Conservation (phyloP, 139 green algal genomes). For the Chlorella sp. region DNA sequence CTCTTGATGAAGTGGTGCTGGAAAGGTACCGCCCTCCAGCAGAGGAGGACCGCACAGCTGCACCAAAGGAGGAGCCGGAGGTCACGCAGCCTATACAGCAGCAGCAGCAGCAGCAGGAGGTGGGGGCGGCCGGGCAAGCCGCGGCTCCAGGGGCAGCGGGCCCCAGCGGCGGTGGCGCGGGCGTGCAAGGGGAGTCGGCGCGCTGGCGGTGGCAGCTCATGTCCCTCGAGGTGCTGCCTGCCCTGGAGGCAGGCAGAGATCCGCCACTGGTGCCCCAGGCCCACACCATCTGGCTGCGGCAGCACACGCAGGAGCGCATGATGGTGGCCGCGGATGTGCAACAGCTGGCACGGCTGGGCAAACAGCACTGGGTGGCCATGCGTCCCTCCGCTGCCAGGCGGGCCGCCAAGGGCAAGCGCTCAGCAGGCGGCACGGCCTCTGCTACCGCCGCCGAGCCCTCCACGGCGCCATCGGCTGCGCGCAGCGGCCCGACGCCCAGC, state of each 20-base stretch:
- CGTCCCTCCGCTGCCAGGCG: not conserved
- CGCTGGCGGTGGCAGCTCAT: constrained; percentile 7
- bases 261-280: not conserved
- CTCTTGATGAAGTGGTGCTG: constrained; percentile 4
- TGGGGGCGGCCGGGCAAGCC: not conserved
- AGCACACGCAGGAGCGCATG: constrained; percentile 29
- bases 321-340: constrained; percentile 25
- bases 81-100: not conserved
- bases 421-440: not conserved
- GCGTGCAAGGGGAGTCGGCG: not conserved
- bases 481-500: too few relatives aligned
- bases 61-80: not conserved
- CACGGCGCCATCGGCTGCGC: not conserved
- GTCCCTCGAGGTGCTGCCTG: constrained; percentile 3
- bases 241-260: not conserved
- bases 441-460: not conserved
- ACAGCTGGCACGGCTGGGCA: constrained; percentile 5
- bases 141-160: too few relatives aligned
- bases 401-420: not conserved
- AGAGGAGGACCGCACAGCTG: not conserved
- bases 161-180: not conserved
- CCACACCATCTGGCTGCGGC: constrained; percentile 10
- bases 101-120: not conserved
- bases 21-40: not conserved
- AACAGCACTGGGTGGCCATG: not conserved